Conservation (phyloP, 805 yeast genomes). For the Maudiozyma pseudohumilis region DNA sequence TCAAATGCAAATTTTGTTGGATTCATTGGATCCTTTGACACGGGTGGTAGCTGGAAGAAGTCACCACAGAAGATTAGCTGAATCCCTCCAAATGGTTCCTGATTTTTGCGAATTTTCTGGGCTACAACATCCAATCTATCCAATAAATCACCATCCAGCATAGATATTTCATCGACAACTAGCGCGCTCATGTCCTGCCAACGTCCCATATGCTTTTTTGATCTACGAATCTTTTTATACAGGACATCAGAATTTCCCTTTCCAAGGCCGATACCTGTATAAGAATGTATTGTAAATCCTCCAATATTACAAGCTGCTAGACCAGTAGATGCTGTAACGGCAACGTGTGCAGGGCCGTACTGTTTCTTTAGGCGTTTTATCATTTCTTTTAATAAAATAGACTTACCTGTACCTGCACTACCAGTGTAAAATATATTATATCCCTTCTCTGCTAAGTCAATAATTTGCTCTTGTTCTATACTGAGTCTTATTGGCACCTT, state of each 20-base stretch:
- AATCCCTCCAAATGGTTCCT: conserved; percentile 68
- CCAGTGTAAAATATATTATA: conserved; percentile 84
- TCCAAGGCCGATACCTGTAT: conserved; percentile 71
- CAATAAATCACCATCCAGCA: conserved; percentile 63
- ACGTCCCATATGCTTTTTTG: conserved; percentile 37
- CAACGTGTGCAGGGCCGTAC: conserved; percentile 44
- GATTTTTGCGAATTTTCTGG: conserved; percentile 35
- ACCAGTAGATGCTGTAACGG: conserved; percentile 79
- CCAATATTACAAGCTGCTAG: conserved; percentile 76
- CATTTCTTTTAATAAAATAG: conserved; percentile 62
- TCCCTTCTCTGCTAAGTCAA: conserved; percentile 55
- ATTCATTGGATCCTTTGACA: conserved; percentile 22
- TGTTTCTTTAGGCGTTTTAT: conserved; percentile 42
- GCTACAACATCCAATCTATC: conserved; percentile 58
- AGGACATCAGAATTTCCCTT: conserved; percentile 39
- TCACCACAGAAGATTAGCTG: conserved; percentile 73
- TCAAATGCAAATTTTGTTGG: conserved; percentile 52
- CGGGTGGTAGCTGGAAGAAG: conserved; percentile 73
- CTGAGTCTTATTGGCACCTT: conserved; percentile 32
- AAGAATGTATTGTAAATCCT: conserved; percentile 68
- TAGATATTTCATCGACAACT: conserved; percentile 69
- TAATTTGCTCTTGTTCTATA: conserved; percentile 56
- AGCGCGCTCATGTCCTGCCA: conserved; percentile 54
- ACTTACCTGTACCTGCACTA: conserved; percentile 97
- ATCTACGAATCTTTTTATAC: conserved; percentile 43